These are phyloP conservation scores for Planoprotostelium fungivorum DNA, from an alignment of 78 protist genomes.

Conservation along the genomic window DNA sequence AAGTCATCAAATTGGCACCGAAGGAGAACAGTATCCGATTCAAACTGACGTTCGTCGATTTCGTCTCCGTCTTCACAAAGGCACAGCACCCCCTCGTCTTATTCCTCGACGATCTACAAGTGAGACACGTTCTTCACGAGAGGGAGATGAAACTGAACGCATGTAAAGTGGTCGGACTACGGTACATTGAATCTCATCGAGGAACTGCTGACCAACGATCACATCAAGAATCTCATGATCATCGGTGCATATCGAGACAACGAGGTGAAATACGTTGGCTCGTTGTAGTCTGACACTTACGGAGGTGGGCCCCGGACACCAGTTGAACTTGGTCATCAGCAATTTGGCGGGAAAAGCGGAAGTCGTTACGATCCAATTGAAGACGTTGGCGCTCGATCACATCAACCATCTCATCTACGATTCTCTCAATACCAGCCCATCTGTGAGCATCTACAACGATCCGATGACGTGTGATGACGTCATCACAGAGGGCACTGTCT, in stretches of 20 bases:
- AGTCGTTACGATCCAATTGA: background rate
- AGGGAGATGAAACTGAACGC: no score
- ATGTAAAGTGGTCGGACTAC: background rate
- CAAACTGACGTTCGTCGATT: background rate
- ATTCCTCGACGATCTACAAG: background rate
- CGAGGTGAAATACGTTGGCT: no score
- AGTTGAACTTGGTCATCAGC: background rate
- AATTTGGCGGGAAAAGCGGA: background rate
- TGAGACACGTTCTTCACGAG: no score
- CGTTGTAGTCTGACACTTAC: background rate
- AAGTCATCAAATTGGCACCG: background rate
- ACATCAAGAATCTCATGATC: background rate
- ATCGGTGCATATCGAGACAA: background rate
- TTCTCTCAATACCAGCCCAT: background rate
- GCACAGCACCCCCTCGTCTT: background rate
- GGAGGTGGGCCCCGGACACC: background rate
- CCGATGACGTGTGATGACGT: no score
- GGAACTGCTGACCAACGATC: background rate
- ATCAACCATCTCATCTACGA: background rate
- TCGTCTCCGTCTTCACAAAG: background rate
- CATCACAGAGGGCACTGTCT: background rate
- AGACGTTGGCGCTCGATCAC: background rate
- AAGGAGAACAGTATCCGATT: background rate
- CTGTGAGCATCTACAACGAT: background rate
- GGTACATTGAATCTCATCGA: background rate